A percentile compares a stretch with the other conserved stretches of the same genome.
These are phyloP conservation scores for Arthonia radiata DNA, from an alignment of 495 filamentous ascomycete genomes.

Conservation along the genomic window DNA sequence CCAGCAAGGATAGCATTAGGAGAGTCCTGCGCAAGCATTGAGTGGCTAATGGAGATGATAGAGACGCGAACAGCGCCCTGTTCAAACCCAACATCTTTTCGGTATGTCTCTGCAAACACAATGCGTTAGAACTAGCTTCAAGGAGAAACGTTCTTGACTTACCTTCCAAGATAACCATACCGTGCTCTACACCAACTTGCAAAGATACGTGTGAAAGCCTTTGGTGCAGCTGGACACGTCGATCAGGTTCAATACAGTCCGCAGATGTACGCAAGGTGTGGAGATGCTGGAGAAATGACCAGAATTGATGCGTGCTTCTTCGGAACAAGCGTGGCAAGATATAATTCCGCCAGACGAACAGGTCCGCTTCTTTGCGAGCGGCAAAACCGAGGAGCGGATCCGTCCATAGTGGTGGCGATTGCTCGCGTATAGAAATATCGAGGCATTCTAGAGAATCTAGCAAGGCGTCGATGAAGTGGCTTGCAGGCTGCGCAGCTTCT, in stretches of 20 bases:
- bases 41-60: constrained; percentile 16
- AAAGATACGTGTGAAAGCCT: constrained; percentile 44
- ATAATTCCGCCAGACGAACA: constrained; percentile 45
- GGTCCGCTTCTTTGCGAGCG: constrained; percentile 21
- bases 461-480: constrained; percentile 25
- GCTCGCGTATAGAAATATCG: constrained; percentile 4
- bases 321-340: constrained; percentile 50
- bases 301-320: constrained; percentile 25
- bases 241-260: constrained; percentile 14
- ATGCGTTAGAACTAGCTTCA: no score
- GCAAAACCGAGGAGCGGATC: constrained; percentile 22
- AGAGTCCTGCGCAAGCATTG: constrained; percentile 38
- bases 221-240: no score
- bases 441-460: constrained; percentile 6
- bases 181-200: constrained; percentile 55
- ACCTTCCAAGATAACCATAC: constrained; percentile 51
- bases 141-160: constrained; percentile 13
- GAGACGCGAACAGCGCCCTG: constrained; percentile 19
- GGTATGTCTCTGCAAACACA: no score
- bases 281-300: constrained; percentile 27
- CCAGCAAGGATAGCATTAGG: constrained; percentile 44
- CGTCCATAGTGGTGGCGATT: constrained; percentile 18
- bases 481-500: constrained; percentile 37
- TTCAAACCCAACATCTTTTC: no score
- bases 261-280: constrained; percentile 16